These are phyloP conservation scores for Arthroderma sp. DNA, from an alignment of 2,329 filamentous ascomycete genomes.

Conservation along the genomic window DNA sequence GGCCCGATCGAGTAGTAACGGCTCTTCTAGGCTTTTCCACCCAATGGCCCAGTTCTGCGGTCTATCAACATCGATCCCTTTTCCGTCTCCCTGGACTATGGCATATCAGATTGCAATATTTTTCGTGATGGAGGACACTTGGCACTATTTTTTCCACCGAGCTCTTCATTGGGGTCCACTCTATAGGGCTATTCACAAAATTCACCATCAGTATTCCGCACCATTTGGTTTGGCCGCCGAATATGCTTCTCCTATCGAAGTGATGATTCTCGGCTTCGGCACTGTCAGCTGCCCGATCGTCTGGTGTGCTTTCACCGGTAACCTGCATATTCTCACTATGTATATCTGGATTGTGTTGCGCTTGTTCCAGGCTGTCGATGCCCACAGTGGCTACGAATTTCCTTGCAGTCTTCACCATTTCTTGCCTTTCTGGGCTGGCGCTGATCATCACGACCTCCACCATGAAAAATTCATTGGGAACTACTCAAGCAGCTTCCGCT, in stretches of 20 bases:
- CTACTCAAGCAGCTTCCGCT: slow-evolving; percentile 94
- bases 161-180: slow-evolving; percentile 86
- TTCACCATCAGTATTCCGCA: slow-evolving; percentile 97
- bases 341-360: slow-evolving; percentile 90
- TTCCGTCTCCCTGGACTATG: slow-evolving; percentile 76
- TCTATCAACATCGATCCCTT: slow-evolving; percentile 76
- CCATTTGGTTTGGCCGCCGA: slow-evolving; percentile 94
- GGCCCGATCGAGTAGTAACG: too few relatives aligned
- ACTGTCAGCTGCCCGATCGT: slow-evolving; percentile 71
- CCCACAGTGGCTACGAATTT: slow-evolving; percentile 96
- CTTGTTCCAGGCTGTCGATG: slow-evolving; percentile 93
- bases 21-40: slow-evolving; percentile 88
- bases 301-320: slow-evolving; percentile 68
- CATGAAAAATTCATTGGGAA: slow-evolving; percentile 99
- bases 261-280: slow-evolving; percentile 84
- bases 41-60: slow-evolving; percentile 88
- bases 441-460: slow-evolving; percentile 90
- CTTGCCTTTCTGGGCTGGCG: slow-evolving; percentile 94
- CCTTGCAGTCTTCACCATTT: slow-evolving; percentile 94
- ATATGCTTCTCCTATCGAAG: slow-evolving; percentile 94
- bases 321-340: slow-evolving; percentile 95
- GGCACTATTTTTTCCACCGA: slow-evolving; percentile 97
- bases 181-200: slow-evolving; percentile 96
- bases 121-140: slow-evolving; percentile 91
- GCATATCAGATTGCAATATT: slow-evolving; percentile 83